Conservation (phyloP, 2,329 filamentous ascomycete species). For the Fusarium tuaranense region DNA sequence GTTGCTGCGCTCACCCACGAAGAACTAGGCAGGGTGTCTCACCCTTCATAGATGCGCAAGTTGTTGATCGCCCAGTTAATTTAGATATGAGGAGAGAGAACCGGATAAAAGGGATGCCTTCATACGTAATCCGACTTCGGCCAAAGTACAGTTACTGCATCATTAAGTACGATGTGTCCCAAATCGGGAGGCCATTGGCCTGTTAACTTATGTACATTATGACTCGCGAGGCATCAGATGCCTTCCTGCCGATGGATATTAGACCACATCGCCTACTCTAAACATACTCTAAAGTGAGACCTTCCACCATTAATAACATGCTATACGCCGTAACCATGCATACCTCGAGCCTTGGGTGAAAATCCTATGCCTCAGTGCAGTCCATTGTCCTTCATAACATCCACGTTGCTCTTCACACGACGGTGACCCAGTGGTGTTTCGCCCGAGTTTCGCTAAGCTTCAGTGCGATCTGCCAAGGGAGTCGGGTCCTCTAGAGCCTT, state of each 20-base stretch:
- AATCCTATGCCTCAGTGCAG: not conserved
- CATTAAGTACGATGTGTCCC: not conserved
- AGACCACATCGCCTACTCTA: not conserved
- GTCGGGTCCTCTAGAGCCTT: slow-evolving; percentile 25
- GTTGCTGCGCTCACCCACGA: not conserved
- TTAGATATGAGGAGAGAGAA: not conserved
- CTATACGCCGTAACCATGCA: not conserved
- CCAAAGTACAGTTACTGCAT: not conserved
- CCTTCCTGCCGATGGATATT: not conserved
- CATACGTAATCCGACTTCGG: not conserved
- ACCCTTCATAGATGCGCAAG: not conserved
- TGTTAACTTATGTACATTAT: not conserved
- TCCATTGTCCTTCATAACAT: not conserved
- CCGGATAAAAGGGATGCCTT: not conserved
- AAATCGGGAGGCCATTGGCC: not conserved
- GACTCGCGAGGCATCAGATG: not conserved
- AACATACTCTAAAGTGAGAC: not conserved
- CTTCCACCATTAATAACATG: not conserved
- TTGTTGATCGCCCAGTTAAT: not conserved
- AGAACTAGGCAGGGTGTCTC: not conserved
- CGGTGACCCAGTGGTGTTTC: not conserved
- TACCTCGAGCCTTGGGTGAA: not conserved
- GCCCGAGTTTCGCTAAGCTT: slow-evolving; percentile 5
- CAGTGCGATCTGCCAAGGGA: slow-evolving; percentile 5
- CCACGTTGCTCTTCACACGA: not conserved